Base-by-base conservation (phyloP, 139 green algal genomes). In the Micromonas commoda region DNA sequence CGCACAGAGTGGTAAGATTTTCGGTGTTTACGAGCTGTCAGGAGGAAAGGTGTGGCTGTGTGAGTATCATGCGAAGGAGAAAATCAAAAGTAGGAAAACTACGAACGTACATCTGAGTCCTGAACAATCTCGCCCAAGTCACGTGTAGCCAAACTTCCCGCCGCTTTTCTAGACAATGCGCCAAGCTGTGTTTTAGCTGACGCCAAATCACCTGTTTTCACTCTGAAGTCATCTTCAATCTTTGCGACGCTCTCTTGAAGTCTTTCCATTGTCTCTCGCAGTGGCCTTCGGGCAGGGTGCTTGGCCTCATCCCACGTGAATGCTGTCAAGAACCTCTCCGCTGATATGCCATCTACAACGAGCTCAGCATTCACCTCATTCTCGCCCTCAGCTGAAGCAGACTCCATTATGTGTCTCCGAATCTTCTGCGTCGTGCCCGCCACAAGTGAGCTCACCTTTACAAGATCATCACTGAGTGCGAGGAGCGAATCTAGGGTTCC, bases 161-260 rank as follows among this genome's bases (percentile, higher is more conserved):
- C 82, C 28, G 89, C 80, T 81, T 97, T 97, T 67, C 96, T 87
- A 24, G 87, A 79, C 26, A 89, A 72, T 0, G 89, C 87, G 24
- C 77, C 86, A 23, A 97, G 75, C 71, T 91, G 82, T 20, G 81
- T 85, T 79, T 94, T 96, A 3, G 94, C 31, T 9, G 83, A 87
- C 54, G 91, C 93, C 82, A 95, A 97, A 75, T 98, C 93, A 52
- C 85, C 81, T 4, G 51, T 60, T 64, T 83, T 82, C 23, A 96
- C 91, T 91, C 98, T 99, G n/a, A 99, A 84, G 73, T 97, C 95
- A 67, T 98, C 95, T 65, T 99, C 95, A 32, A 98, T 83, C 70
- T 91, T 91, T 24, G 80, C 76, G 9, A 98, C 80, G 13, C 84
- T 89, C 54, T 98, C 94, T 2, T 81, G 87, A 39, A 99, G 91